Percentiles rank a stretch among this genome's conserved stretches.
These are phyloP conservation scores for Debaryomyces sp. DNA, from an alignment of 1,139 yeast genomes.

Conservation along the genomic window DNA sequence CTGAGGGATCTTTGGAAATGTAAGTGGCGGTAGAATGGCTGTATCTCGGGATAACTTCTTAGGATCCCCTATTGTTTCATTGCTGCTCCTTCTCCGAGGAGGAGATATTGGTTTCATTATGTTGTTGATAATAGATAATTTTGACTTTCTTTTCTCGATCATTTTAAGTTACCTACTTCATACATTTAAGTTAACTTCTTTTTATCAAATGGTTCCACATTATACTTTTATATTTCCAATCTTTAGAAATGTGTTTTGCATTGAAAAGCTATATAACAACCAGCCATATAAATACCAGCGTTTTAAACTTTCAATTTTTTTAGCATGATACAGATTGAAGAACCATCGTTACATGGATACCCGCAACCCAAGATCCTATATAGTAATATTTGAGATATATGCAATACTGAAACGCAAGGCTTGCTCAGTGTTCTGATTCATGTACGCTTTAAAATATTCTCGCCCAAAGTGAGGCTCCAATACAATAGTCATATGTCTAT, in stretches of 20 bases:
- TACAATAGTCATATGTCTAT: not conserved
- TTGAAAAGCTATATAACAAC: not conserved
- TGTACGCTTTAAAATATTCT: not conserved
- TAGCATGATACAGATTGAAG: not conserved
- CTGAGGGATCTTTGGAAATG: not conserved
- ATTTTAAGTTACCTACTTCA: not conserved
- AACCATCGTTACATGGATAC: conserved; percentile 1
- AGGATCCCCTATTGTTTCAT: not conserved
- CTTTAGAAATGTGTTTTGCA: not conserved
- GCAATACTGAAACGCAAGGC: conserved; percentile 1
- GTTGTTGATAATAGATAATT: not conserved
- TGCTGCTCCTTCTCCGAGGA: not conserved
- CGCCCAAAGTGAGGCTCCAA: not conserved
- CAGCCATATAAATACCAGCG: not conserved
- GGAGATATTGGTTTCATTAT: not conserved
- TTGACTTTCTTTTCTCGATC: not conserved
- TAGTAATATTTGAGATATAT: not conserved
- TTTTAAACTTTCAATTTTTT: not conserved
- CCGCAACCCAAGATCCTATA: not conserved
- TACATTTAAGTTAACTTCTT: not conserved
- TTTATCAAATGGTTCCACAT: not conserved
- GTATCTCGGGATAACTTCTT: not conserved
- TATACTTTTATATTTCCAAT: not conserved
- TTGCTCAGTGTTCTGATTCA: not conserved
- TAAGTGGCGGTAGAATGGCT: not conserved